Evolutionary conservation across 768 basidiomycete genomes (phyloP).

Genomic region (Naematelia aurantialba): DNA sequence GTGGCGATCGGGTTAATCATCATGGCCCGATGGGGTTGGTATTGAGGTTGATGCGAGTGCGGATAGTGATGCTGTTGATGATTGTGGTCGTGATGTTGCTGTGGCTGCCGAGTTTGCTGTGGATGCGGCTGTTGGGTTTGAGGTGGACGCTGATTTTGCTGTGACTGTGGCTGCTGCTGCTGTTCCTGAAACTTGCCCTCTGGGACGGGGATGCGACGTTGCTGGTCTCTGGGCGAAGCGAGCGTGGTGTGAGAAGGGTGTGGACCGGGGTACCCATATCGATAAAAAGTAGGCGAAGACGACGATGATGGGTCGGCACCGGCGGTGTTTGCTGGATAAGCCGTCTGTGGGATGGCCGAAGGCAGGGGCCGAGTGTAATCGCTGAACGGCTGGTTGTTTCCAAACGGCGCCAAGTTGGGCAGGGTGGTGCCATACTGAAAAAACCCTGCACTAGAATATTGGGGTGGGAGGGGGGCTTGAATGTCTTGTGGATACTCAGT

Average conservation of each 20-base stretch:
- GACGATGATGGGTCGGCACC: background rate
- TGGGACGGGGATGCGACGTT: background rate
- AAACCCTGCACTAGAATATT: background rate
- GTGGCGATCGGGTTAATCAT: background rate
- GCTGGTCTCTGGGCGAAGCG: background rate
- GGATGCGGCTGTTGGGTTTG: background rate
- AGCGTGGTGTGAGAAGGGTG: background rate
- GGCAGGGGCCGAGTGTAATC: background rate
- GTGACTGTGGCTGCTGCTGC: constrained; percentile 3
- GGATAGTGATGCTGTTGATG: constrained; percentile 3
- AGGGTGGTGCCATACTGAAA: background rate
- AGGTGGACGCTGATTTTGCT: constrained; percentile 6
- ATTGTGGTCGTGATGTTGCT: constrained; percentile 3
- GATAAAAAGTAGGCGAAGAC: background rate
- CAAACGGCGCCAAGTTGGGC: background rate
- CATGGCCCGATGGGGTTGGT: background rate
- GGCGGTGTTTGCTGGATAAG: background rate
- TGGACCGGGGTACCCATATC: background rate
- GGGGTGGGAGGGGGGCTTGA: background rate
- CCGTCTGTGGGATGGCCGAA: background rate
- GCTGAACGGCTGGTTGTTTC: background rate
- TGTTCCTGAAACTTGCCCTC: constrained; percentile 1
- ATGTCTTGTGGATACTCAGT: background rate
- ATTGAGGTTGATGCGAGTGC: background rate
- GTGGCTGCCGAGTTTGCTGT: background rate